phyloP scores from a whole-genome alignment of 1,284 basidiomycete species.

The Meira miltonrushii region DNA sequence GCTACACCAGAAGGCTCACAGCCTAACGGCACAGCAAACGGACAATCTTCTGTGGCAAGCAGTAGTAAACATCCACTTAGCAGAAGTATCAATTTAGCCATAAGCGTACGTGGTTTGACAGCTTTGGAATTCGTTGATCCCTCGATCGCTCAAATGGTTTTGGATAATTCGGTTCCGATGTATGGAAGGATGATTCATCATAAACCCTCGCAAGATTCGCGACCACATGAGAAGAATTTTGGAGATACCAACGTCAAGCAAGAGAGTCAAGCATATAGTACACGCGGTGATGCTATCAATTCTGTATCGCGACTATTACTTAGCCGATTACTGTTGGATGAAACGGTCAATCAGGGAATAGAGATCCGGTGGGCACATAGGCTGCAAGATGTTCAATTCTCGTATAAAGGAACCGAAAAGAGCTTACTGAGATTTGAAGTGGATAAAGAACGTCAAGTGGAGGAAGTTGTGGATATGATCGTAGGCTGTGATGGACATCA shows the following conservation, averaged over 20 bases:
- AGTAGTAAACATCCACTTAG: conserved; percentile 23
- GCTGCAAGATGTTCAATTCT: conserved; percentile 59
- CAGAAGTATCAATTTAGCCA: conserved; percentile 92
- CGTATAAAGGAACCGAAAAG: too few species aligned
- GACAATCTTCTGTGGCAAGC: conserved; percentile 10
- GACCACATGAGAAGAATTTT: neutral
- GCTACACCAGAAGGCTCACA: too few species aligned
- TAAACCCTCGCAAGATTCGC: neutral
- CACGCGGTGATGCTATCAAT: conserved; percentile 72
- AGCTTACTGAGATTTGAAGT: conserved; percentile 10
- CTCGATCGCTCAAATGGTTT: conserved; percentile 67
- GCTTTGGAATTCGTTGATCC: conserved; percentile 68
- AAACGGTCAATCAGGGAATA: conserved; percentile 64
- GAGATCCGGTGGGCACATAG: conserved; percentile 74
- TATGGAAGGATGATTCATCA: conserved; percentile 91
- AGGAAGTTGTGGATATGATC: conserved; percentile 22
- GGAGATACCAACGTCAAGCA: neutral
- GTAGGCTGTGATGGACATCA: conserved; percentile 37
- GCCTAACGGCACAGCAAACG: conserved; percentile 23
- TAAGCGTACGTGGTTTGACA: conserved; percentile 84
- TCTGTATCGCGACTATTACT: conserved; percentile 83
- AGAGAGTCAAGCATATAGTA: conserved; percentile 9
- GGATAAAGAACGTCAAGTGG: conserved; percentile 3
- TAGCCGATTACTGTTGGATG: conserved; percentile 75
- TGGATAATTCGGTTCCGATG: conserved; percentile 84